Base-by-base conservation (phyloP, 371 early-diverging fungal genomes). In the Pancytospora epiphaga region DNA sequence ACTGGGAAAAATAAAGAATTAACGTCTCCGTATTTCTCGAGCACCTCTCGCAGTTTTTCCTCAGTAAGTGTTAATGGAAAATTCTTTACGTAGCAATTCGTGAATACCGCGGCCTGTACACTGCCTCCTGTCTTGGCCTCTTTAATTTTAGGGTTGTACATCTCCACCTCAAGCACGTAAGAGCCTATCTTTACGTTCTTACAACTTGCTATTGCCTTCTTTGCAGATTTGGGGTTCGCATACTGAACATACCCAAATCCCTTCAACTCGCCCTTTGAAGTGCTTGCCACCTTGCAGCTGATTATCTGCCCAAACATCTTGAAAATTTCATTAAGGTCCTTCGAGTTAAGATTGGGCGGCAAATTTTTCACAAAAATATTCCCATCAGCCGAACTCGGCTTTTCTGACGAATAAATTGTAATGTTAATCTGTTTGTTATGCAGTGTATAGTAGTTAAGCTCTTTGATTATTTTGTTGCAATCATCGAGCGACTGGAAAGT, bases 301-400 rank as follows among this genome's bases (percentile, higher is more conserved):
- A 93, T 84, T 77, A 98, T 95, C 83, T 87, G 86, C 70, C 98
- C 98, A 72, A 96, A 98, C 52, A 93, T 90, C 50, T 89, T 86
- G 85, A 98, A 98, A 64, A 96, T 95, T 82, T 96, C 96, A 83
- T 94, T 91, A 57, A 98, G 89, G 65, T 95, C 90, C 85, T 90
- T 69, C 75, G 76, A 64, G 47, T 72, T 77, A 34, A 70, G 69
- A 30, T 71, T 66, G 15, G 66, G 63, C 22, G 84, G 73, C 50
- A 98, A 85, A 88, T 97, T 96, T 87, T 97, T 97, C 86, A 98
- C 95, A 83, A 98, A 93, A 78, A 98, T 88, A 85, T 98, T 98
- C 72, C 93, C 94, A 32, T 77, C 69, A 27, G 65, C 68, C 6
- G 67, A 65, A 3, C 54, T 49, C 18, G 37, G 62, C 57, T 77